These are phyloP conservation scores for Yamadazyma ubonensis DNA, from an alignment of 805 yeast genomes.

Conservation along the genomic window DNA sequence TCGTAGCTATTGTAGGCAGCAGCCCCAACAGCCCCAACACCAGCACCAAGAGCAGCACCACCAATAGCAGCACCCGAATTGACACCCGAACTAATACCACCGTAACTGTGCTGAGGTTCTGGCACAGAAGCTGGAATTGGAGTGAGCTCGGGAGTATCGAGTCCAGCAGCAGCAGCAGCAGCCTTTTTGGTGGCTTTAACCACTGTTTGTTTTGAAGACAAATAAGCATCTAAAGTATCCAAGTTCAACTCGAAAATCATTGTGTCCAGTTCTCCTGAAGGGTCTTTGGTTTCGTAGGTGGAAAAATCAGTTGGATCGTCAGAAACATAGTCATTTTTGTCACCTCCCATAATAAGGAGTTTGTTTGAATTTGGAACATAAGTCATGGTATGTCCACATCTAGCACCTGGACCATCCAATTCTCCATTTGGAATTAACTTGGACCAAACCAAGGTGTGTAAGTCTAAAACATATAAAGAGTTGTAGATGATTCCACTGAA, in stretches of 20 bases:
- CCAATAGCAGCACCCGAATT: constrained; percentile 7
- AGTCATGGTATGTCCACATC: constrained; percentile 91
- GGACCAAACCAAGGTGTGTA: constrained; percentile 72
- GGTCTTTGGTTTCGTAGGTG: constrained; percentile 47
- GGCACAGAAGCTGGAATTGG: not conserved
- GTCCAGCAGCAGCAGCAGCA: constrained; percentile 13
- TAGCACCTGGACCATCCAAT: constrained; percentile 65
- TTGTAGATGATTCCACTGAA: constrained; percentile 65
- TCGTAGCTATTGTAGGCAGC: constrained; percentile 7
- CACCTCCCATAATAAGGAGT: constrained; percentile 89
- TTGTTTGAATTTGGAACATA: constrained; percentile 64
- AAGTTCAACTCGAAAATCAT: constrained; percentile 65
- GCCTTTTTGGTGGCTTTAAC: constrained; percentile 17
- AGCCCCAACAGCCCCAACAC: constrained; percentile 11
- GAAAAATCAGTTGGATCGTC: constrained; percentile 49
- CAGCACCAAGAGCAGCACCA: constrained; percentile 20
- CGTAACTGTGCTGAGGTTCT: not conserved
- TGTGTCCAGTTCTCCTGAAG: constrained; percentile 52
- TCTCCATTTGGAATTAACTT: constrained; percentile 52
- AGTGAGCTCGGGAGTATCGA: constrained; percentile 3
- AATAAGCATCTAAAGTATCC: constrained; percentile 35
- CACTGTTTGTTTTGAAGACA: constrained; percentile 21
- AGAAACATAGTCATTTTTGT: constrained; percentile 64
- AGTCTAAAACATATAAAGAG: constrained; percentile 71
- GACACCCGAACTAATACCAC: constrained; percentile 19